phyloP scores from a whole-genome alignment of 305 asterid species.

The Lippia alba region DNA sequence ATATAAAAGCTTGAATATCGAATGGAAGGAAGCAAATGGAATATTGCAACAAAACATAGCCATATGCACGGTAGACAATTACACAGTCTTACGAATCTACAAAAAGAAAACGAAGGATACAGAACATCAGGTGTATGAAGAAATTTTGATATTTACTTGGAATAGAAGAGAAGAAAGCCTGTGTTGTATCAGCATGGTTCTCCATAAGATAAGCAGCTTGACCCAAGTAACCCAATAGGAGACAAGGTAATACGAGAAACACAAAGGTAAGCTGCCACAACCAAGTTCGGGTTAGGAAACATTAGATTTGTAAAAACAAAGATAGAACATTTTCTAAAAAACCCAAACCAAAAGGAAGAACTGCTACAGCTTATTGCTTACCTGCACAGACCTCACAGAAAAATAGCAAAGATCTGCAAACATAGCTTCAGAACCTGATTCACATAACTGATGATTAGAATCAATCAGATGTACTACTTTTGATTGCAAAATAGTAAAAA shows the following conservation, averaged over 20 bases:
- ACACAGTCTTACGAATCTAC: constrained; percentile 25
- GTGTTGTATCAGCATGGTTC: constrained; percentile 94
- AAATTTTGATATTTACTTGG: constrained; percentile 68
- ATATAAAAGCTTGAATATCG: constrained; percentile 31
- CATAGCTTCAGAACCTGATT: constrained; percentile 99
- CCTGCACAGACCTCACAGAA: constrained; percentile 98
- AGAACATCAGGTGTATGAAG: constrained; percentile 30
- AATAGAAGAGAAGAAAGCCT: constrained; percentile 94
- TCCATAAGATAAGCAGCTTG: constrained; percentile 99
- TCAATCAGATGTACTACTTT: constrained; percentile 34
- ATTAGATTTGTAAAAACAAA: constrained; percentile 16
- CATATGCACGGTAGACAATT: constrained; percentile 21
- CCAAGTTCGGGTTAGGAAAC: constrained; percentile 37
- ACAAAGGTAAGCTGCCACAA: constrained; percentile 87
- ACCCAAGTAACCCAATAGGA: constrained; percentile 97
- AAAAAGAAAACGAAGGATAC: constrained; percentile 7
- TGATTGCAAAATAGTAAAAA: constrained; percentile 4
- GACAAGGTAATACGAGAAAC: constrained; percentile 96
- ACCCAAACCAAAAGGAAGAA: constrained; percentile 24
- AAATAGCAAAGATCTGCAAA: constrained; percentile 99
- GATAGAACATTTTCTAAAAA: constrained; percentile 7
- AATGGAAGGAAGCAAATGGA: not conserved
- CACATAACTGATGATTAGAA: constrained; percentile 55
- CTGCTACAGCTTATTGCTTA: constrained; percentile 40
- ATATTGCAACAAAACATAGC: not conserved